phyloP scores from a whole-genome alignment of 202 grass and related monocot genomes.

The Carex arenaria region DNA sequence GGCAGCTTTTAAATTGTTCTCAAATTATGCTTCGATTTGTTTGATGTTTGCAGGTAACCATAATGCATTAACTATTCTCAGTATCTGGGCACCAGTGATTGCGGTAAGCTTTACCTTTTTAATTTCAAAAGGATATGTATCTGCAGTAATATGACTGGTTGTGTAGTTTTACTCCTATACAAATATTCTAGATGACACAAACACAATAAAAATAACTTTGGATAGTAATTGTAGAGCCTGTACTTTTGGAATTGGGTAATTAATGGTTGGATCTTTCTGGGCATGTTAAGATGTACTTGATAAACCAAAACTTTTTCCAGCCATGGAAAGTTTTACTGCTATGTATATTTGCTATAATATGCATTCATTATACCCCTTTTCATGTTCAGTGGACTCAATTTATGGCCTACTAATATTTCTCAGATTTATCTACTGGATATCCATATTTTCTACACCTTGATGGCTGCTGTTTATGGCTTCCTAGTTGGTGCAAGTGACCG shows the following conservation, averaged over 20 bases:
- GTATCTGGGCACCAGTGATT: constrained; percentile 78
- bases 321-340: background rate
- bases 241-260: background rate
- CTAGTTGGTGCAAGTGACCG: constrained; percentile 80
- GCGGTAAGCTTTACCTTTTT: constrained; percentile 56
- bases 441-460: constrained; percentile 79
- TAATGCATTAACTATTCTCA: constrained; percentile 81
- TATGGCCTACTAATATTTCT: background rate
- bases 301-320: background rate
- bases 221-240: background rate
- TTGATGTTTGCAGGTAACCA: constrained; percentile 74
- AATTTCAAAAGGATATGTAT: constrained; percentile 1
- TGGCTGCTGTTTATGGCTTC: constrained; percentile 89
- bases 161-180: background rate
- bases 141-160: background rate
- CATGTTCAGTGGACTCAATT: background rate
- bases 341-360: background rate
- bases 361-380: background rate
- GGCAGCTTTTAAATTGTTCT: constrained; percentile 16
- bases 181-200: background rate
- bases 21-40: background rate
- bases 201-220: background rate
- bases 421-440: constrained; percentile 98
- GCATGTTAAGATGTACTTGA: background rate
- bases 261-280: constrained; percentile 1